Evolutionary conservation across 495 filamentous ascomycete species (phyloP).

Genomic region (Penicillium nucicola): DNA sequence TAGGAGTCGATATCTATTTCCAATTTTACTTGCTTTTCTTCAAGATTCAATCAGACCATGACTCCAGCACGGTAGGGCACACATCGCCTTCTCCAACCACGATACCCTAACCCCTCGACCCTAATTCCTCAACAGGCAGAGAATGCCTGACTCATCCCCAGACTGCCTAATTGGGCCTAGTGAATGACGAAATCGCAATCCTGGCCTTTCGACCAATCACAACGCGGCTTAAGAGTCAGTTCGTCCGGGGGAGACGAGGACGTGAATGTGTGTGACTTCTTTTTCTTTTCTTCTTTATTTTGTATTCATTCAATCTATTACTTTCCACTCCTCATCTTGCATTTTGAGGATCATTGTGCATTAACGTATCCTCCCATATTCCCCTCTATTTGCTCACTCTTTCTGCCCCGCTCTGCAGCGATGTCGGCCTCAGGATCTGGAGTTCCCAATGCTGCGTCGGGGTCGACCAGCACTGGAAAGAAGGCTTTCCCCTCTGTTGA

Average conservation of each 20-base stretch:
- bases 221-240: slow-evolving; percentile 13
- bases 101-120: too few relatives aligned
- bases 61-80: slow-evolving; percentile 68
- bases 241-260: slow-evolving; percentile 15
- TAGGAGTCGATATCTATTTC: slow-evolving; percentile 1
- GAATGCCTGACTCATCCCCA: not conserved
- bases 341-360: not conserved
- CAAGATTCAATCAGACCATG: too few relatives aligned
- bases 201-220: slow-evolving; percentile 22
- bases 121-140: too few relatives aligned
- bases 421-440: slow-evolving; percentile 47
- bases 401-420: slow-evolving; percentile 36
- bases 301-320: slow-evolving; percentile 2
- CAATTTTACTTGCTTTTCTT: not conserved
- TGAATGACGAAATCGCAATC: slow-evolving; percentile 30
- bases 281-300: slow-evolving; percentile 10
- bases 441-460: slow-evolving; percentile 21
- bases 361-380: not conserved
- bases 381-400: slow-evolving; percentile 1
- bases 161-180: slow-evolving; percentile 12
- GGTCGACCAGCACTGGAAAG: slow-evolving; percentile 41
- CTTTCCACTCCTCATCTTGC: not conserved
- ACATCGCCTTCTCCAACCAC: too few relatives aligned
- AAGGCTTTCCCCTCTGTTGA: slow-evolving; percentile 76
- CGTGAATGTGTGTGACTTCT: not conserved